Evolutionary conservation across 2,329 filamentous ascomycete genomes (phyloP).

Genomic region (Colletotrichum chlorophyti): DNA sequence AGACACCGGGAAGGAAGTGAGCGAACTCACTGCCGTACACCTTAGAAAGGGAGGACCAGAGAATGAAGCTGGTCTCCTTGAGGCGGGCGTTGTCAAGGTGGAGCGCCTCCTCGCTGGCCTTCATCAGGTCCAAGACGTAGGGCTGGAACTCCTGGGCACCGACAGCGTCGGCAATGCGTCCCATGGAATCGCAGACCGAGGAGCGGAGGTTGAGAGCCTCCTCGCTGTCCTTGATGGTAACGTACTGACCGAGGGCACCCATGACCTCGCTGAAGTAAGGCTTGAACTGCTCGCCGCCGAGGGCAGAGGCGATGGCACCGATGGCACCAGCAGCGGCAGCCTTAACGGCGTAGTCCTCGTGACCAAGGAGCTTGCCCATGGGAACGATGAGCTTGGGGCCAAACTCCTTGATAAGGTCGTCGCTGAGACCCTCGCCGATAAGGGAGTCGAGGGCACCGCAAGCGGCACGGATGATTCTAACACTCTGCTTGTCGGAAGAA

Average conservation of each 20-base stretch:
- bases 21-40: constrained; percentile 88
- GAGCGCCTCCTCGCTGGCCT: constrained; percentile 89
- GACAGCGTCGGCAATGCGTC: constrained; percentile 89
- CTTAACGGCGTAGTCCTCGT: constrained; percentile 89
- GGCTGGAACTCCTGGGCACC: constrained; percentile 87
- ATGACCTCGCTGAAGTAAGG: constrained; percentile 94
- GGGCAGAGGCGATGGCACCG: constrained; percentile 86
- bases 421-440: constrained; percentile 84
- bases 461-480: constrained; percentile 87
- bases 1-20: constrained; percentile 78
- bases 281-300: constrained; percentile 81
- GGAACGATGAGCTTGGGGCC: constrained; percentile 83
- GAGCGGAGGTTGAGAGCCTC: constrained; percentile 90
- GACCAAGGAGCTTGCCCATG: constrained; percentile 82
- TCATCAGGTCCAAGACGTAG: constrained; percentile 90
- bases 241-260: constrained; percentile 84
- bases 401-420: constrained; percentile 81
- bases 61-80: constrained; percentile 94
- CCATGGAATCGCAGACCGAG: constrained; percentile 90
- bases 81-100: constrained; percentile 88
- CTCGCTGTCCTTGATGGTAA: constrained; percentile 85
- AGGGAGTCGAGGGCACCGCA: constrained; percentile 92
- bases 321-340: constrained; percentile 87
- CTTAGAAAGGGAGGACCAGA: constrained; percentile 94
- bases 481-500: constrained; percentile 74